A percentile compares a stretch with the other conserved stretches of the same genome.
Evolutionary conservation across 1,284 basidiomycete genomes (phyloP).

Genomic region (Pseudozyma tsukubaensis): DNA sequence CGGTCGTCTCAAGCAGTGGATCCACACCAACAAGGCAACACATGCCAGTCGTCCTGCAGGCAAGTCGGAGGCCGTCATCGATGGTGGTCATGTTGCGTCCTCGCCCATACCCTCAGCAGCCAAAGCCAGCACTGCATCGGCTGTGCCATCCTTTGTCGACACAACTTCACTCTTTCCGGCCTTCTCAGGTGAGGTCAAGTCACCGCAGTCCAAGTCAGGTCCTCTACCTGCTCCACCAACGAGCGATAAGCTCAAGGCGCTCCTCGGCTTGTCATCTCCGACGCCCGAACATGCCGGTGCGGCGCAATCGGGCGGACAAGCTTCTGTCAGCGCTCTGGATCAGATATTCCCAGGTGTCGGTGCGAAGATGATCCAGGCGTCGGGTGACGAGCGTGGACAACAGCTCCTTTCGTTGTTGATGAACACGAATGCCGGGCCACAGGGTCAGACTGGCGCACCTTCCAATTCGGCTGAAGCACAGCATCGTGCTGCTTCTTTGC

Average conservation of each 20-base stretch:
- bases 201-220: slow-evolving; percentile 18
- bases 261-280: slow-evolving; percentile 47
- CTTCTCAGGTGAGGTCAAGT: slow-evolving; percentile 31
- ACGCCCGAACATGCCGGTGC: slow-evolving; percentile 29
- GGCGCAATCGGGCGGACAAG: slow-evolving; percentile 7
- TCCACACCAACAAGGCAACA: slow-evolving; percentile 58
- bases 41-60: slow-evolving; percentile 39
- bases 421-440: slow-evolving; percentile 21
- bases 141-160: slow-evolving; percentile 38
- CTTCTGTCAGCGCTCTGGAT: slow-evolving; percentile 10
- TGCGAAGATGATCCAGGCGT: slow-evolving; percentile 47
- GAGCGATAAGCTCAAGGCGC: slow-evolving; percentile 54
- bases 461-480: slow-evolving; percentile 17
- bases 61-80: slow-evolving; percentile 18
- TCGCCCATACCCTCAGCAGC: slow-evolving; percentile 17
- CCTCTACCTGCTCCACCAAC: slow-evolving; percentile 48
- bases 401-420: slow-evolving; percentile 50
- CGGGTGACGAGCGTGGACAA: slow-evolving; percentile 47
- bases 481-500: slow-evolving; percentile 31
- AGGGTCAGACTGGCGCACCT: slow-evolving; percentile 8
- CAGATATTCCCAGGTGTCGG: slow-evolving; percentile 43
- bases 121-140: slow-evolving; percentile 11
- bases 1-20: slow-evolving; percentile 65
- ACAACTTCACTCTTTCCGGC: slow-evolving; percentile 41
- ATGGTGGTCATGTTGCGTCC: slow-evolving; percentile 9